Conservation (phyloP, 495 filamentous ascomycete species). For the Collariella sp. region DNA sequence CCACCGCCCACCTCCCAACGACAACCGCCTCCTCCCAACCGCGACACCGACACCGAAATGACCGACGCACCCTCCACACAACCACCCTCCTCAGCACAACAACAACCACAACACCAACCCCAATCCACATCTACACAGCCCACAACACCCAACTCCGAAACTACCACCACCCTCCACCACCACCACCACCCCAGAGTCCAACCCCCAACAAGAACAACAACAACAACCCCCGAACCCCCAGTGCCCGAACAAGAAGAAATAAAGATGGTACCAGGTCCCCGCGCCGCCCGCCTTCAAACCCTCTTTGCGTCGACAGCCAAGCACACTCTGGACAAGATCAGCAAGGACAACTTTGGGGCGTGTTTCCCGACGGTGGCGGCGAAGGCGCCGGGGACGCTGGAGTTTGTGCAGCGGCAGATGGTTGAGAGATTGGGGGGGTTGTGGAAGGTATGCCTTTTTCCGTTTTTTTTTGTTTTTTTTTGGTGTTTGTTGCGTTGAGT, state of each 20-base stretch:
- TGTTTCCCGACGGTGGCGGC: slow-evolving; percentile 82
- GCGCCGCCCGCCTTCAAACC: slow-evolving; percentile 61
- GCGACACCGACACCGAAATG: slow-evolving; percentile 8
- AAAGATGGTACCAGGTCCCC: slow-evolving; percentile 63
- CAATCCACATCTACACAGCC: neutral
- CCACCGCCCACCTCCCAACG: neutral
- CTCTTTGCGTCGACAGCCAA: slow-evolving; percentile 61
- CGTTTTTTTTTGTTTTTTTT: neutral
- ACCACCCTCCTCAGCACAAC: slow-evolving; percentile 6
- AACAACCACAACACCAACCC: slow-evolving; percentile 4
- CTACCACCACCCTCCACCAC: neutral
- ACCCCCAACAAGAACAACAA: neutral
- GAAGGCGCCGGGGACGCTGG: slow-evolving; percentile 57
- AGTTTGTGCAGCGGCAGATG: slow-evolving; percentile 61
- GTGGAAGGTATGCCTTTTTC: slow-evolving; percentile 36
- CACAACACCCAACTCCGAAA: neutral
- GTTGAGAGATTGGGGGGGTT: slow-evolving; percentile 55
- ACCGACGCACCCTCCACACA: neutral
- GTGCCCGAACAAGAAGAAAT: too few relatives aligned
- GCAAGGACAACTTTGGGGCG: slow-evolving; percentile 66
- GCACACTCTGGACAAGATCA: slow-evolving; percentile 63
- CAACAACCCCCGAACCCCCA: slow-evolving; percentile 4
- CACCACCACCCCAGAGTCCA: too few relatives aligned
- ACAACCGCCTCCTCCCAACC: neutral
- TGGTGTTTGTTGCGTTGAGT: neutral